Evolutionary conservation across 257 asterid species (phyloP).

Genomic region (Lycium ferocissimum): DNA sequence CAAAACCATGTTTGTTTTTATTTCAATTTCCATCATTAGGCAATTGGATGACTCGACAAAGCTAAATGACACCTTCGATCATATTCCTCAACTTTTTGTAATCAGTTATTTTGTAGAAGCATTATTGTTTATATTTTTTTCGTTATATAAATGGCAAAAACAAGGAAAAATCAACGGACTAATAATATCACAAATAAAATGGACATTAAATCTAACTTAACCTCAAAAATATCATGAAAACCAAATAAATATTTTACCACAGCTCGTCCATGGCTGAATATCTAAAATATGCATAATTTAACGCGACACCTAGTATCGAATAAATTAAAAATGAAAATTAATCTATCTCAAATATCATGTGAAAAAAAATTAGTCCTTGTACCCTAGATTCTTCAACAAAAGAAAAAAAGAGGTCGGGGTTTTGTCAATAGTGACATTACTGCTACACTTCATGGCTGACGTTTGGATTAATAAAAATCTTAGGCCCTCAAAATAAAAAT

Average conservation of each 20-base stretch:
- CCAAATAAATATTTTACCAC: too few species aligned
- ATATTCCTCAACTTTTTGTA: not conserved
- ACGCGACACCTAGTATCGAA: too few species aligned
- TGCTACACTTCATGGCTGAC: not conserved
- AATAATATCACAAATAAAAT: not conserved
- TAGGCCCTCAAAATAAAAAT: not conserved
- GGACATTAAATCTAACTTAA: not conserved
- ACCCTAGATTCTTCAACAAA: too few species aligned
- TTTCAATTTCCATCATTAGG: not conserved
- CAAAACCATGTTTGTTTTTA: not conserved
- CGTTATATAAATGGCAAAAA: too few species aligned
- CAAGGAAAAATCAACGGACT: not conserved
- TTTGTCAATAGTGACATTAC: not conserved
- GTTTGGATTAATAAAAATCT: not conserved
- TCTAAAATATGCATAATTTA: too few species aligned
- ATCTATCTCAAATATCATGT: too few species aligned
- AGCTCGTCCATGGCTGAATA: too few species aligned
- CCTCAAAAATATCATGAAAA: too few species aligned
- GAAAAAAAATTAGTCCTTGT: too few species aligned
- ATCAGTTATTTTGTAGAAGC: not conserved
- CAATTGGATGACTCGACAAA: conserved; percentile 11
- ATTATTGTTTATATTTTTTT: not conserved
- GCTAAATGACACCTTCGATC: not conserved
- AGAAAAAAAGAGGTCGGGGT: not conserved
- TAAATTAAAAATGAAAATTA: too few species aligned